A percentile compares a stretch with the other conserved stretches of the same genome.
Evolutionary conservation across 208 protist genomes (phyloP).

Genomic region (Wallacemonas sp.): DNA sequence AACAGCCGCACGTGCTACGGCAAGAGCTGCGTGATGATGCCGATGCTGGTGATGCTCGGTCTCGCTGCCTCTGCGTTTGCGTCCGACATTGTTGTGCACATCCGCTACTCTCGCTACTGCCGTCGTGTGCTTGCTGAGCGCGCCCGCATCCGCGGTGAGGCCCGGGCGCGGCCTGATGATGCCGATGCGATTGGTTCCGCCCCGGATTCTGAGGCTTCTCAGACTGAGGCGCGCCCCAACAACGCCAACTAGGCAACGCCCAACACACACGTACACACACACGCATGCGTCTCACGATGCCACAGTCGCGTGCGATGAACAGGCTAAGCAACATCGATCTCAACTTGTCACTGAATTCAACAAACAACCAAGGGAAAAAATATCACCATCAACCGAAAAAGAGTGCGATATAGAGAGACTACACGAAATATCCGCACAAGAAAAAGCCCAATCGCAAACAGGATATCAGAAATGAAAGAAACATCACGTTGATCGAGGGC

Average conservation of each 20-base stretch:
- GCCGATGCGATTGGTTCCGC: not conserved
- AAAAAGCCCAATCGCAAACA: no score
- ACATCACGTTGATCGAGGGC: no score
- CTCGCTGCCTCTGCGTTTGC: constrained; percentile 28
- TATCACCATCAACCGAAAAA: no score
- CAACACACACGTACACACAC: no score
- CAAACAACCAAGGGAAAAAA: not conserved
- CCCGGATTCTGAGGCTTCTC: not conserved
- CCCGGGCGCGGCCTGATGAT: no score
- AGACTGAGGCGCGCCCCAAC: not conserved
- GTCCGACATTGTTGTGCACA: constrained; percentile 31
- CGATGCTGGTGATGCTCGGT: constrained; percentile 38
- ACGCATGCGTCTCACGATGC: no score
- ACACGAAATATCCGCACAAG: no score
- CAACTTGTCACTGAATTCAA: no score
- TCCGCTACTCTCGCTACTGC: constrained; percentile 43
- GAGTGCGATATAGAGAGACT: no score
- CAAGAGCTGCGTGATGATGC: constrained; percentile 50
- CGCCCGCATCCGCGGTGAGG: constrained; percentile 34
- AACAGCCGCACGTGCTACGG: constrained; percentile 33
- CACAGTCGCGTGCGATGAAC: not conserved
- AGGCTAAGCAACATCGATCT: no score
- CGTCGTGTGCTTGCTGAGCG: constrained; percentile 45
- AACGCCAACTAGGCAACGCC: not conserved
- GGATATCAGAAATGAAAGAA: not conserved